Evolutionary conservation across 2,329 filamentous ascomycete species (phyloP).

Genomic region (Xylariales sp.): DNA sequence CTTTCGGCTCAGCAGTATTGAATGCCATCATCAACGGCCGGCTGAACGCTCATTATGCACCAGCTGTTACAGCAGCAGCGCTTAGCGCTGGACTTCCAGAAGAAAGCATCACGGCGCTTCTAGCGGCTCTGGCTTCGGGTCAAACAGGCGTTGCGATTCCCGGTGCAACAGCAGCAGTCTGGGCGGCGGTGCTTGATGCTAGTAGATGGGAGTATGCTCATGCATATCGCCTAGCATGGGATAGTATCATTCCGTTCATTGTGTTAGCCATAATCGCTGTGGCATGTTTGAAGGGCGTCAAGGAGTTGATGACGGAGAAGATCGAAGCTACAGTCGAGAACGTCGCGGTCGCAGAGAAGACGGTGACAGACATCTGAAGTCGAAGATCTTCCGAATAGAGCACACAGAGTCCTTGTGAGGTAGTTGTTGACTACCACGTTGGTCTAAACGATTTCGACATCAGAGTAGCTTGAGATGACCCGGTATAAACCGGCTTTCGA

Average conservation of each 20-base stretch:
- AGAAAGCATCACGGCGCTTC: constrained; percentile 30
- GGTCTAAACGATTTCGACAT: too few relatives aligned
- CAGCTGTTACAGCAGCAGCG: constrained; percentile 36
- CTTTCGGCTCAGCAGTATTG: constrained; percentile 47
- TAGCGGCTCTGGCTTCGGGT: constrained; percentile 35
- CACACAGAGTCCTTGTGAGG: too few relatives aligned
- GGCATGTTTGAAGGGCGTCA: constrained; percentile 39
- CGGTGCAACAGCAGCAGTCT: constrained; percentile 32
- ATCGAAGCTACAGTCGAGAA: constrained; percentile 48
- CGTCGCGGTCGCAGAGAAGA: constrained; percentile 10
- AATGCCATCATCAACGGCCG: constrained; percentile 48
- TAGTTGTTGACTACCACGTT: too few relatives aligned
- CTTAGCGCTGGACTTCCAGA: constrained; percentile 36
- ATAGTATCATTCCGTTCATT: constrained; percentile 47
- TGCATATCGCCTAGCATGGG: constrained; percentile 45
- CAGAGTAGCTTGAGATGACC: too few relatives aligned
- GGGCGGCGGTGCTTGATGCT: constrained; percentile 32
- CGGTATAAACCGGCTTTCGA: too few relatives aligned
- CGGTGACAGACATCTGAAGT: too few relatives aligned
- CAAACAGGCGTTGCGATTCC: constrained; percentile 22
- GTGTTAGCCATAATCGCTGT: constrained; percentile 42
- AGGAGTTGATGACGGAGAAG: constrained; percentile 49
- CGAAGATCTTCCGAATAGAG: too few relatives aligned
- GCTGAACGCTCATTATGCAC: constrained; percentile 33
- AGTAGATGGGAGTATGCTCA: constrained; percentile 41